A percentile compares a stretch with the other conserved stretches of the same genome.
phyloP scores from a whole-genome alignment of 441 rosid species.

The Gossypium laxum region DNA sequence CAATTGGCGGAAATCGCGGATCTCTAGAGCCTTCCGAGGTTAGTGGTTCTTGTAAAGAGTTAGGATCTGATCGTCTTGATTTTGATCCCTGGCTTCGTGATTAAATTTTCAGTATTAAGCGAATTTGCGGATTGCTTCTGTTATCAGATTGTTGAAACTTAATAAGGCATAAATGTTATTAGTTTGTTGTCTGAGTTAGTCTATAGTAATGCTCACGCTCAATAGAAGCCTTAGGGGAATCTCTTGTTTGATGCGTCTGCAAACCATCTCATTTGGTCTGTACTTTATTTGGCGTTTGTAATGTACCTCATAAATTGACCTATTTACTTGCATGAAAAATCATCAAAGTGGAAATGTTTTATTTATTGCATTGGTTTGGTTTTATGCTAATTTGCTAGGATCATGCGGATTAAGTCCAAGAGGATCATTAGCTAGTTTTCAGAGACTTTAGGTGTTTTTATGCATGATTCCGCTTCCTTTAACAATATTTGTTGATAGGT shows the following conservation, averaged over 20 bases:
- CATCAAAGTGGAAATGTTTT: background rate
- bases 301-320: background rate
- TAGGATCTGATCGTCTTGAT: slow-evolving; percentile 3
- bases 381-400: background rate
- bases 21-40: slow-evolving; percentile 51
- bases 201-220: background rate
- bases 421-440: background rate
- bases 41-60: slow-evolving; percentile 4
- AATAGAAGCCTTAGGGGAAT: slow-evolving; percentile 2
- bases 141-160: background rate
- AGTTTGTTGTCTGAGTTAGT: background rate
- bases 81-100: background rate
- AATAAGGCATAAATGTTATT: background rate
- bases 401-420: background rate
- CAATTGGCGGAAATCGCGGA: slow-evolving; percentile 35
- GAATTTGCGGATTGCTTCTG: background rate
- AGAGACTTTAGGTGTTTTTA: background rate
- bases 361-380: background rate
- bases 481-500: background rate
- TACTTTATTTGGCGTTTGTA: background rate
- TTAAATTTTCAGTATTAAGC: background rate
- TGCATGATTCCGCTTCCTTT: background rate
- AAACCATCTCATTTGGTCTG: background rate
- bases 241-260: background rate
- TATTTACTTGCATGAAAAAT: background rate